Percentiles rank a stretch among this genome's conserved stretches.
Evolutionary conservation across 208 protist genomes (phyloP).

Genomic region (Acanthamoeba culbertsoni): DNA sequence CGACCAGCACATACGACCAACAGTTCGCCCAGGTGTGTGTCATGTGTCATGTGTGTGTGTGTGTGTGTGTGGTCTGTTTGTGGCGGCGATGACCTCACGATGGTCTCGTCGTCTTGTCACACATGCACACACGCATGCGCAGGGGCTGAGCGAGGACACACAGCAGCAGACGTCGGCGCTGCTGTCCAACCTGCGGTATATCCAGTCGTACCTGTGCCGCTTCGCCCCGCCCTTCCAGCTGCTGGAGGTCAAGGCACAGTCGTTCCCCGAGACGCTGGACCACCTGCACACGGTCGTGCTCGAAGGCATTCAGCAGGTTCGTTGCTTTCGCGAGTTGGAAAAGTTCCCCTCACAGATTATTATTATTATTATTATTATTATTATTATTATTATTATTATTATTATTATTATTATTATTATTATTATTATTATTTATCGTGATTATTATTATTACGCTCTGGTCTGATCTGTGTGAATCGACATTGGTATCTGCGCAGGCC

Average conservation of each 20-base stretch:
- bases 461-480: too few relatives aligned
- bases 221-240: conserved; percentile 66
- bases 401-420: too few relatives aligned
- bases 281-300: conserved; percentile 67
- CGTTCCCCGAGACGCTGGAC: conserved; percentile 65
- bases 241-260: conserved; percentile 70
- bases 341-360: too few relatives aligned
- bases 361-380: too few relatives aligned
- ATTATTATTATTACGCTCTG: too few relatives aligned
- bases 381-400: too few relatives aligned
- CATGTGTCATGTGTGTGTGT: too few relatives aligned
- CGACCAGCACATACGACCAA: conserved; percentile 51
- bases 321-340: too few relatives aligned
- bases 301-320: conserved; percentile 66
- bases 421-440: too few relatives aligned
- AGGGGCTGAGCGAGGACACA: conserved; percentile 64
- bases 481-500: background rate
- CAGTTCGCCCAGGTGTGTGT: background rate
- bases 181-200: conserved; percentile 65
- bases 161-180: conserved; percentile 36
- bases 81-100: background rate
- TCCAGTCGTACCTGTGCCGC: conserved; percentile 65
- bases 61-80: background rate
- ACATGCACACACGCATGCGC: background rate
- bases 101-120: background rate